Evolutionary conservation across 805 yeast species (phyloP).

Genomic region (Barnettozyma wickerhamii): DNA sequence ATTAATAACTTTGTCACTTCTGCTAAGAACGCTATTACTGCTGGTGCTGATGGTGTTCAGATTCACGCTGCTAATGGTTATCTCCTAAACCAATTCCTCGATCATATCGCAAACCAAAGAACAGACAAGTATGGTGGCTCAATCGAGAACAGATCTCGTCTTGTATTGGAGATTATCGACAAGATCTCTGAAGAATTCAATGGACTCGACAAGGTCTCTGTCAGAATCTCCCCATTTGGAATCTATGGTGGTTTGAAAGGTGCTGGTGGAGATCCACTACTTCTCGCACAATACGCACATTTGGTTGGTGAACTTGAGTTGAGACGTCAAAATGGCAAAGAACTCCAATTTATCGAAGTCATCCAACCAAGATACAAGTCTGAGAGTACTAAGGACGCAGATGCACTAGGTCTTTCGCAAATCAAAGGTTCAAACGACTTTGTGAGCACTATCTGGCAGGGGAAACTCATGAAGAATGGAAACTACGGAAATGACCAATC

Average conservation of each 20-base stretch:
- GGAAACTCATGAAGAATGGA: conserved; percentile 12
- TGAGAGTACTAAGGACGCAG: neutral
- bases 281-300: conserved; percentile 37
- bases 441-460: conserved; percentile 17
- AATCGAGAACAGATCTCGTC: conserved; percentile 44
- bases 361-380: conserved; percentile 38
- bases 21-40: conserved; percentile 32
- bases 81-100: conserved; percentile 51
- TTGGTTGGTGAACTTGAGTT: conserved; percentile 37
- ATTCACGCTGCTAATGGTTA: conserved; percentile 67
- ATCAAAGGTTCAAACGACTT: conserved; percentile 11
- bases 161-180: conserved; percentile 35
- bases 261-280: conserved; percentile 24
- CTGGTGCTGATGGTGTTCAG: conserved; percentile 55
- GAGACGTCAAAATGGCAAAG: conserved; percentile 31
- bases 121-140: conserved; percentile 53
- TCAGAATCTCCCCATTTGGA: conserved; percentile 37
- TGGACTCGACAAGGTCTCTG: conserved; percentile 10
- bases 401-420: neutral
- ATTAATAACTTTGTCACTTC: conserved; percentile 37
- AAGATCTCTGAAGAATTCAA: conserved; percentile 1
- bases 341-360: conserved; percentile 38
- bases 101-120: conserved; percentile 38
- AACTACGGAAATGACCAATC: conserved; percentile 1
- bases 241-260: conserved; percentile 26